These are phyloP conservation scores for Tephrocybe sp. DNA, from an alignment of 768 basidiomycete species.

Conservation along the genomic window DNA sequence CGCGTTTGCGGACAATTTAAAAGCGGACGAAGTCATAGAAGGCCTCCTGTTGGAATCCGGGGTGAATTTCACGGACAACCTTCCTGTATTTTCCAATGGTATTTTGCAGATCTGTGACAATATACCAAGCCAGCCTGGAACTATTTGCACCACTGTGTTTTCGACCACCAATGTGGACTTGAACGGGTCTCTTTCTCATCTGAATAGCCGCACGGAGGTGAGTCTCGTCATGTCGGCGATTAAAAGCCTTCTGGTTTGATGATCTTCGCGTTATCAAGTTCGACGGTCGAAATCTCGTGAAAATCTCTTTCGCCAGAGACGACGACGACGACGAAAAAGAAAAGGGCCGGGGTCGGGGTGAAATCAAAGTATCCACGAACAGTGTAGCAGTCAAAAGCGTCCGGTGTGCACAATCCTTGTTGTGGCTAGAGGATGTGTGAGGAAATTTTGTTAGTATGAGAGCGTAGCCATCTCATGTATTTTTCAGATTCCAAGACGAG, in stretches of 20 bases:
- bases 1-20: conserved; percentile 35
- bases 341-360: conserved; percentile 7
- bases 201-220: neutral
- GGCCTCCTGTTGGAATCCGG: conserved; percentile 26
- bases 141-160: conserved; percentile 23
- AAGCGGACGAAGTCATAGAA: conserved; percentile 32
- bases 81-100: conserved; percentile 24
- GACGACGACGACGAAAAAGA: conserved; percentile 10
- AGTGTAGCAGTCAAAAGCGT: conserved; percentile 8
- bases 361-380: neutral
- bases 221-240: neutral
- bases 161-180: neutral
- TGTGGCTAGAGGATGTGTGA: conserved; percentile 47
- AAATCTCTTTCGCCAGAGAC: neutral
- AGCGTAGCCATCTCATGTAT: neutral
- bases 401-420: conserved; percentile 41
- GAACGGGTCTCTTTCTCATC: neutral
- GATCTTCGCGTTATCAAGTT: neutral
- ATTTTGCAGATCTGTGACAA: conserved; percentile 37
- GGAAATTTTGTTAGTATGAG: conserved; percentile 14
- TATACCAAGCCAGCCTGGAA: conserved; percentile 31
- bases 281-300: neutral
- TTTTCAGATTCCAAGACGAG: conserved; percentile 34
- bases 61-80: conserved; percentile 22
- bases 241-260: neutral